phyloP scores from a whole-genome alignment of 805 yeast species.

The Kodamaea nitidulidarum region DNA sequence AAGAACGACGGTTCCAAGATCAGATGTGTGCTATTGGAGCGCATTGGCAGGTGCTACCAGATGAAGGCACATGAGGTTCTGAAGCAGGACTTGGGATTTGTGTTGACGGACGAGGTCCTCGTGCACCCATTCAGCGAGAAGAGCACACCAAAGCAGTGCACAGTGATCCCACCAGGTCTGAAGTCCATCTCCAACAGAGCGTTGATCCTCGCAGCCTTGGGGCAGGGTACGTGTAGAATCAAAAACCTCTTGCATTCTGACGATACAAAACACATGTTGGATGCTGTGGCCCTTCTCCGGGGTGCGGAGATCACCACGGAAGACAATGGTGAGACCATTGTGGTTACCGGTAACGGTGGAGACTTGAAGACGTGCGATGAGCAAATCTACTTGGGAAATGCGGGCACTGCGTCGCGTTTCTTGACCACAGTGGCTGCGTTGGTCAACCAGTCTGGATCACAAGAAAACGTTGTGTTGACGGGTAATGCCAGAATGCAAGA shows the following conservation, averaged over 20 bases:
- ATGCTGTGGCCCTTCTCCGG: slow-evolving; percentile 71
- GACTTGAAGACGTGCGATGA: slow-evolving; percentile 57
- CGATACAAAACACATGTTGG: slow-evolving; percentile 92
- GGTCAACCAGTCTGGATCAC: slow-evolving; percentile 41
- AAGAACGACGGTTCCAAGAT: slow-evolving; percentile 92
- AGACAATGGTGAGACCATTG: slow-evolving; percentile 85
- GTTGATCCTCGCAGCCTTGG: slow-evolving; percentile 85
- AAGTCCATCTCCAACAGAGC: slow-evolving; percentile 97
- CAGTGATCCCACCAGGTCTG: slow-evolving; percentile 88
- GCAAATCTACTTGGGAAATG: slow-evolving; percentile 87
- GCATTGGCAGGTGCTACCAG: slow-evolving; percentile 87
- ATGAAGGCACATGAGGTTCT: slow-evolving; percentile 79
- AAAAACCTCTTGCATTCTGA: slow-evolving; percentile 90
- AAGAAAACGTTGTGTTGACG: slow-evolving; percentile 60
- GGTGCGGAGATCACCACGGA: slow-evolving; percentile 83
- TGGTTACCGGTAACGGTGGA: slow-evolving; percentile 85
- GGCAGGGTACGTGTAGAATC: slow-evolving; percentile 77
- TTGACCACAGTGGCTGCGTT: slow-evolving; percentile 89
- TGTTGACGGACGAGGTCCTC: slow-evolving; percentile 74
- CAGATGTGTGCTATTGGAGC: slow-evolving; percentile 76
- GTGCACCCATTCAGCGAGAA: slow-evolving; percentile 54
- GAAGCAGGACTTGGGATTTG: slow-evolving; percentile 75
- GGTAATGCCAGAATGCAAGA: slow-evolving; percentile 98
- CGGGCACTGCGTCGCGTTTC: slow-evolving; percentile 97
- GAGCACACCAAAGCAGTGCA: slow-evolving; percentile 35